These are phyloP conservation scores for Leccinum rimulosum DNA, from an alignment of 768 basidiomycete genomes.

Conservation along the genomic window DNA sequence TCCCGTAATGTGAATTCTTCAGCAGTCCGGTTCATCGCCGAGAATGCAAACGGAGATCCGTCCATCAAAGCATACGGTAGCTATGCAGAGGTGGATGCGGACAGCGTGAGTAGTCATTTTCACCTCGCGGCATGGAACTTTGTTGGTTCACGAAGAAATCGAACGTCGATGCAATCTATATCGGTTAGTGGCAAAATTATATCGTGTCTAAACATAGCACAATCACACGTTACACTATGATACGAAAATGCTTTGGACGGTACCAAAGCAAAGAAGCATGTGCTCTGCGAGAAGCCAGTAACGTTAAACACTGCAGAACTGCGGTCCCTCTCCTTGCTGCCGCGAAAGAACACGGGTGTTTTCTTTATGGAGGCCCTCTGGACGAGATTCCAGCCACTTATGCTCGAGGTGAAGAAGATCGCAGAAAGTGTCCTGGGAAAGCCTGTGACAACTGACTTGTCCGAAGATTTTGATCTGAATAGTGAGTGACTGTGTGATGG, in stretches of 20 bases:
- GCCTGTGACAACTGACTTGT: slow-evolving; percentile 75
- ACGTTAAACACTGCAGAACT: slow-evolving; percentile 77
- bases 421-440: slow-evolving; percentile 60
- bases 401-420: slow-evolving; percentile 60
- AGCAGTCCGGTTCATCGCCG: slow-evolving; percentile 66
- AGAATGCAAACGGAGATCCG: slow-evolving; percentile 46
- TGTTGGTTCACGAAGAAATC: slow-evolving; percentile 1
- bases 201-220: background rate
- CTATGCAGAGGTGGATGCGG: slow-evolving; percentile 72
- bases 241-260: slow-evolving; percentile 64
- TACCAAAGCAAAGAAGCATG: slow-evolving; percentile 76
- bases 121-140: background rate
- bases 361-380: slow-evolving; percentile 95
- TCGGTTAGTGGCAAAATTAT: slow-evolving; percentile 43
- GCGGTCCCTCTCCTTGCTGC: slow-evolving; percentile 61
- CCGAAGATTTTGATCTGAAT: slow-evolving; percentile 64
- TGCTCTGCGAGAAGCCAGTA: slow-evolving; percentile 88
- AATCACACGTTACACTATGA: slow-evolving; percentile 72
- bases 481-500: slow-evolving; percentile 38
- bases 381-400: slow-evolving; percentile 79
- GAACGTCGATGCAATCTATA: slow-evolving; percentile 77
- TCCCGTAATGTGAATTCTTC: slow-evolving; percentile 64
- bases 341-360: slow-evolving; percentile 70
- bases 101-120: slow-evolving; percentile 47
- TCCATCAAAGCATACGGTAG: slow-evolving; percentile 66